Evolutionary conservation across 2,329 filamentous ascomycete species (phyloP).

Genomic region (Clonostachys rhizophaga): DNA sequence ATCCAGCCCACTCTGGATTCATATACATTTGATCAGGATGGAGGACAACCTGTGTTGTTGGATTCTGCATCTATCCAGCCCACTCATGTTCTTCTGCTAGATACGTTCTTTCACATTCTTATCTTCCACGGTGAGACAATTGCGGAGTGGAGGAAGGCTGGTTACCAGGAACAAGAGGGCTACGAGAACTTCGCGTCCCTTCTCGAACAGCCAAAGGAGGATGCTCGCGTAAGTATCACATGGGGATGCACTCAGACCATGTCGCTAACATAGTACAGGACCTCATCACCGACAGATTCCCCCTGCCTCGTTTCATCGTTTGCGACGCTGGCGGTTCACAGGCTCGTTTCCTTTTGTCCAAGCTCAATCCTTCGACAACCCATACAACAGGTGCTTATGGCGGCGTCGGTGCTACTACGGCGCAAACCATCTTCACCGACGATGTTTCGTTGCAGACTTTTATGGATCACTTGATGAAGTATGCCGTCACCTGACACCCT

Average conservation of each 20-base stretch:
- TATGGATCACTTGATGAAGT: conserved; percentile 99
- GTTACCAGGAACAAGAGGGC: conserved; percentile 95
- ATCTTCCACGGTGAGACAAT: conserved; percentile 99
- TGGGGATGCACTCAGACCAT: not conserved
- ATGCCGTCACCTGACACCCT: conserved; percentile 25
- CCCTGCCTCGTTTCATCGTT: conserved; percentile 96
- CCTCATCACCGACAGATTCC: conserved; percentile 94
- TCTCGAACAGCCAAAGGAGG: conserved; percentile 91
- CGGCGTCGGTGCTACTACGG: conserved; percentile 76
- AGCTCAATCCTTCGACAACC: conserved; percentile 95
- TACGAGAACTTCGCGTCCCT: conserved; percentile 93
- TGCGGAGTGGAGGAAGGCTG: conserved; percentile 95
- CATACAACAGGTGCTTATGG: conserved; percentile 93
- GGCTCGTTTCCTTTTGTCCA: conserved; percentile 92
- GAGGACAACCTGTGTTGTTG: conserved; percentile 85
- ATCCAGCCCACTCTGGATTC: conserved; percentile 97
- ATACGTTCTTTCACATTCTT: conserved; percentile 99
- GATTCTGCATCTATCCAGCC: conserved; percentile 96
- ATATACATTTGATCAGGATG: conserved; percentile 95
- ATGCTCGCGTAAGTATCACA: conserved; percentile 69
- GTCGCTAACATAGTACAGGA: conserved; percentile 52
- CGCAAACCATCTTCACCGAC: conserved; percentile 98
- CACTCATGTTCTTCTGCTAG: conserved; percentile 86
- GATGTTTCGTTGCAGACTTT: conserved; percentile 98
- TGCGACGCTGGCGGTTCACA: conserved; percentile 98